Evolutionary conservation across 2,329 filamentous ascomycete species (phyloP), one percentile per base, ranked within the genome.

Genomic region (Escovopsis weberi): DNA sequence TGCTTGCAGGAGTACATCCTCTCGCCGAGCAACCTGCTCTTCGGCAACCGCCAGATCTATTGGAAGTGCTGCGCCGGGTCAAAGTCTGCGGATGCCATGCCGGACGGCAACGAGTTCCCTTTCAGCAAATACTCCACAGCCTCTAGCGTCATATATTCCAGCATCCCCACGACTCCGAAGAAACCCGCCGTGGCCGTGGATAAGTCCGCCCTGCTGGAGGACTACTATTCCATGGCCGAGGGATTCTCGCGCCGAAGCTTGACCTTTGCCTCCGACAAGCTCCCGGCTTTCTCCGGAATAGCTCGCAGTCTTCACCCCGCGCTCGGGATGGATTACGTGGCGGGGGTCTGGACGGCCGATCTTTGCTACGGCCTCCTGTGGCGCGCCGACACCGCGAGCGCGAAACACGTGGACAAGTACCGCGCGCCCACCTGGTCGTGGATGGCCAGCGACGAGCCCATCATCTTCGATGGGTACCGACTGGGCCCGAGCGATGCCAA

Each of bases 21-120:
- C n/a, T 44, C 43, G n/a, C 43, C 43, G 30, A 34, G 43, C 1
- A 41, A 44, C 28, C 36, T 44, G 6, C 23, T 44, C n/a, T 44
- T 37, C 9, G 43, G 43, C 18, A 9, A 15, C 4, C 39, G 43
- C 3, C 39, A 44, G 12, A 44, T 44, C 33, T 44, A 44, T 30
- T 44, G 43, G 43, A 34, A 32, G 9, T 44, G 43, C 26, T 35
- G 33, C 6, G 37, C 18, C 26, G 5, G 8, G 28, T 30, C 34
- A 19, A 35, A 12, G 33, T 45, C 40, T 9, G 43, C 40, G 7
- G 40, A 45, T 32, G 36, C 11, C 11, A 42, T 35, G 12, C 39
- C 37, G 26, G 32, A 39, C 26, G 40, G 36, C 23, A 33, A 37
- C 11, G 23, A 37, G 12, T 39, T 39, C 28, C 43, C 37, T 1